These are phyloP conservation scores for Malassezia furfur DNA, from an alignment of 1,284 basidiomycete genomes.

Conservation along the genomic window DNA sequence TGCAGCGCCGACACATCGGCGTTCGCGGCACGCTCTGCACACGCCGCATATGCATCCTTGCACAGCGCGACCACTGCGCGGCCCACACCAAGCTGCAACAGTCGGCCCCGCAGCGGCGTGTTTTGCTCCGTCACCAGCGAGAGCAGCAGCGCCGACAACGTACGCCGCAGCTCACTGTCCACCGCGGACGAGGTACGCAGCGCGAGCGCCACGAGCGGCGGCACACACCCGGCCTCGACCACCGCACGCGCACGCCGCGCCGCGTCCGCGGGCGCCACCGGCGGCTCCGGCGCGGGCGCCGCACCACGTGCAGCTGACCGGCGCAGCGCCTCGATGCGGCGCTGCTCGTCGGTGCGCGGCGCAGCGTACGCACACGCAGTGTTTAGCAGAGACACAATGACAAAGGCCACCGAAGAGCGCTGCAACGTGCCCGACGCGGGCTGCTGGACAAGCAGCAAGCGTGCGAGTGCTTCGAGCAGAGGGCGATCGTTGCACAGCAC, in stretches of 20 bases:
- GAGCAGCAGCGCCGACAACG: conserved; percentile 17
- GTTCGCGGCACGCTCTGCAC: conserved; percentile 3
- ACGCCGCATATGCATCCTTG: conserved; percentile 11
- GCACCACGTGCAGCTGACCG: conserved; percentile 12
- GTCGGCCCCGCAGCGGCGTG: conserved; percentile 63
- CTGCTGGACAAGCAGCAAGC: conserved; percentile 5
- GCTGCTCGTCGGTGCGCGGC: conserved; percentile 24
- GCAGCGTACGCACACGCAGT: conserved; percentile 28
- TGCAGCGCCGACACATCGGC: conserved; percentile 63
- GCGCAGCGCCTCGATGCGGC: conserved; percentile 29
- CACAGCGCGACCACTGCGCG: conserved; percentile 60
- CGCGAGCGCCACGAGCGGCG: conserved; percentile 23
- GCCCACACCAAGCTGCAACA: conserved; percentile 73
- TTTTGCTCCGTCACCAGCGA: conserved; percentile 52
- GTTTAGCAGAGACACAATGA: conserved; percentile 26
- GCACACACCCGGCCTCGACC: conserved; percentile 24
- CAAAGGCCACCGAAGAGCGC: conserved; percentile 16
- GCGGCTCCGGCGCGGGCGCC: not conserved
- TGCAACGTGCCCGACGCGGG: not conserved
- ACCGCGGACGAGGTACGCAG: conserved; percentile 1
- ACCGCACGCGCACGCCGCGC: conserved; percentile 23
- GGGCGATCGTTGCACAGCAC: conserved; percentile 11
- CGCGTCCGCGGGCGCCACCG: conserved; percentile 8
- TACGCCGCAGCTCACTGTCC: not conserved
- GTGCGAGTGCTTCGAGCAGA: conserved; percentile 22